phyloP scores from a whole-genome alignment of 2,329 filamentous ascomycete genomes.

The Phialemoniopsis sp. region DNA sequence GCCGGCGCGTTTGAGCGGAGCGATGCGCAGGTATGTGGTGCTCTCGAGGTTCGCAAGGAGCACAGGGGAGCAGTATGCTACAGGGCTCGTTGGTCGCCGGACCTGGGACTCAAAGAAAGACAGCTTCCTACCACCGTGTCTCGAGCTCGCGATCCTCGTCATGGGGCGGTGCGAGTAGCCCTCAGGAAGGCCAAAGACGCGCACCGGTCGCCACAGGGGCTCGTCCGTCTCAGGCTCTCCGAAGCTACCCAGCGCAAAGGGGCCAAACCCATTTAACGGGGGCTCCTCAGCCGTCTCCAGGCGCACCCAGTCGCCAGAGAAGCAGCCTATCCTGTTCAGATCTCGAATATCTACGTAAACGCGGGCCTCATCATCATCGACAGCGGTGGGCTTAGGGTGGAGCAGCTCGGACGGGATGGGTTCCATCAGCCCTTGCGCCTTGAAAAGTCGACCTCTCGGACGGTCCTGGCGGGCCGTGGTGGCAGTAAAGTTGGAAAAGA shows the following conservation, averaged over 20 bases:
- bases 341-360: constrained; percentile 88
- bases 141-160: constrained; percentile 54
- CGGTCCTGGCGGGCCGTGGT: constrained; percentile 74
- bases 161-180: constrained; percentile 59
- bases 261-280: constrained; percentile 60
- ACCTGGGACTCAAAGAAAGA: constrained; percentile 69
- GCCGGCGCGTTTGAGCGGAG: constrained; percentile 47
- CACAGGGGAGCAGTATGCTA: constrained; percentile 77
- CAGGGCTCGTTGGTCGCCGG: constrained; percentile 51
- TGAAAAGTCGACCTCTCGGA: constrained; percentile 75
- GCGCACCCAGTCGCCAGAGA: constrained; percentile 95
- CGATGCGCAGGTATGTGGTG: constrained; percentile 74
- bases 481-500: constrained; percentile 84
- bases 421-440: constrained; percentile 70
- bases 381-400: constrained; percentile 71
- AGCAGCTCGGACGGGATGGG: constrained; percentile 73
- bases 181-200: constrained; percentile 85
- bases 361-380: constrained; percentile 84
- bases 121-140: constrained; percentile 42
- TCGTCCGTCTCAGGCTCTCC: constrained; percentile 59
- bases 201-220: constrained; percentile 73
- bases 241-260: constrained; percentile 65
- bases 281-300: constrained; percentile 76
- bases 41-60: constrained; percentile 81
- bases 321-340: constrained; percentile 86